phyloP scores from a whole-genome alignment of 2,329 filamentous ascomycete species.

The Coccinonectria pachysandricola region DNA sequence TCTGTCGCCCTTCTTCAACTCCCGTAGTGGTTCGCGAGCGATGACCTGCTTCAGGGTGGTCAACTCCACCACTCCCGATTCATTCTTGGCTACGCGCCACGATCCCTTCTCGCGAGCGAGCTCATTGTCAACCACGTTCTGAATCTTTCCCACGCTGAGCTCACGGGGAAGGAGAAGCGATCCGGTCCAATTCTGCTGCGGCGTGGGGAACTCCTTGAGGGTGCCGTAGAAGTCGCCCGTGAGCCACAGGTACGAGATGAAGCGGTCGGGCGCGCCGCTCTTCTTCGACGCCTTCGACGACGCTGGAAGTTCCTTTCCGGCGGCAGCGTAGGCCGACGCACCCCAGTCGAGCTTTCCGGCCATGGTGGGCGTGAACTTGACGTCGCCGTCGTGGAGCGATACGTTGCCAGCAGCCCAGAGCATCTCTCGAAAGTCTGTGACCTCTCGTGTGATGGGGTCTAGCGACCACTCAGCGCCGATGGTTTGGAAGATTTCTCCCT shows the following conservation, averaged over 20 bases:
- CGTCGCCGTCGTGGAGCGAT: constrained; percentile 14
- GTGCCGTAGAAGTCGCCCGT: constrained; percentile 32
- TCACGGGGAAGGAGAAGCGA: constrained; percentile 23
- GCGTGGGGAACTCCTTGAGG: constrained; percentile 24
- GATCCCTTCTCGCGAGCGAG: constrained; percentile 28
- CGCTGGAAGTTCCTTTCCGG: constrained; percentile 29
- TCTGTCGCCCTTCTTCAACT: constrained; percentile 18
- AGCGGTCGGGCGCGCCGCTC: constrained; percentile 30
- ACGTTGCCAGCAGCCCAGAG: constrained; percentile 30
- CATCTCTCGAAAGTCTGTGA: constrained; percentile 30
- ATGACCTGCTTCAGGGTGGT: constrained; percentile 28
- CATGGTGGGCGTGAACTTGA: constrained; percentile 30
- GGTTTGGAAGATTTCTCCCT: constrained; percentile 30
- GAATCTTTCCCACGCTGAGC: constrained; percentile 29
- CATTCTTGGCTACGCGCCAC: constrained; percentile 24
- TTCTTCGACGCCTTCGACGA: constrained; percentile 26
- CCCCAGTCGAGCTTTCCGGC: constrained; percentile 32
- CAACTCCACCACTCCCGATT: constrained; percentile 25
- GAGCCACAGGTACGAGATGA: constrained; percentile 31
- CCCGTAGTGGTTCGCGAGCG: constrained; percentile 24
- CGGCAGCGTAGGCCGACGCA: constrained; percentile 31
- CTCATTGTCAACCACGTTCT: constrained; percentile 30
- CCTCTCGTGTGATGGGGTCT: constrained; percentile 27
- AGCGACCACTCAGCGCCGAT: constrained; percentile 33
- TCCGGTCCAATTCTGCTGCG: constrained; percentile 34